Evolutionary conservation across 176 grass and related monocot species (phyloP).

Genomic region (Olyra latifolia): DNA sequence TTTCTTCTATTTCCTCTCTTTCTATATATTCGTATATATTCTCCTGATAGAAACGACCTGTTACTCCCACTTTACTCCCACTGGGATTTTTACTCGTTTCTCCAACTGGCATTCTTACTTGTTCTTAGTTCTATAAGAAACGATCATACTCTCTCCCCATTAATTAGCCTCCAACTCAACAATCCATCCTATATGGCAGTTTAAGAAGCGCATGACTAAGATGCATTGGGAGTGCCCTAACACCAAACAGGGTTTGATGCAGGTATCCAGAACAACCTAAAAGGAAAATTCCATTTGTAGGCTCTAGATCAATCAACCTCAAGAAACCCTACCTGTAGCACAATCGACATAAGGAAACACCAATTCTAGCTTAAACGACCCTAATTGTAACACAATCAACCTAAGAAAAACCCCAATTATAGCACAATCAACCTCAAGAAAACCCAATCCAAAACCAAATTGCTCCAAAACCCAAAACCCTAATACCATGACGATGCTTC

Average conservation of each 20-base stretch:
- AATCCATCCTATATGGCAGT: too few relatives aligned
- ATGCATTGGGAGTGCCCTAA: background rate
- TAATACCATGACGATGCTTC: background rate
- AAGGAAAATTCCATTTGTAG: background rate
- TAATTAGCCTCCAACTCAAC: too few relatives aligned
- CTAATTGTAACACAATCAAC: background rate
- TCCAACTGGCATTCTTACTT: too few relatives aligned
- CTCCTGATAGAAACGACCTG: too few relatives aligned
- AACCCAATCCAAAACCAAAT: background rate
- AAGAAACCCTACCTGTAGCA: background rate
- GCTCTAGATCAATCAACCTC: background rate
- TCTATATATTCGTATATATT: too few relatives aligned
- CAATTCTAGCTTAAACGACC: background rate
- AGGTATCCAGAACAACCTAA: background rate
- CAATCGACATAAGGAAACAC: background rate
- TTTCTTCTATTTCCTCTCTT: too few relatives aligned
- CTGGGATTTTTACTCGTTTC: too few relatives aligned
- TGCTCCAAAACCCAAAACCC: conserved; percentile 29
- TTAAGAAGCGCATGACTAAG: too few relatives aligned
- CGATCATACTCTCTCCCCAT: too few relatives aligned
- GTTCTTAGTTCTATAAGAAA: too few relatives aligned
- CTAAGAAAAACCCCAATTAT: background rate
- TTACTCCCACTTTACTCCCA: too few relatives aligned
- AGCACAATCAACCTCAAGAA: background rate
- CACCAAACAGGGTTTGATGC: background rate